Evolutionary conservation across 106 monocot species (phyloP), one percentile per base, ranked within the genome.

Genomic region (Allium sativum): DNA sequence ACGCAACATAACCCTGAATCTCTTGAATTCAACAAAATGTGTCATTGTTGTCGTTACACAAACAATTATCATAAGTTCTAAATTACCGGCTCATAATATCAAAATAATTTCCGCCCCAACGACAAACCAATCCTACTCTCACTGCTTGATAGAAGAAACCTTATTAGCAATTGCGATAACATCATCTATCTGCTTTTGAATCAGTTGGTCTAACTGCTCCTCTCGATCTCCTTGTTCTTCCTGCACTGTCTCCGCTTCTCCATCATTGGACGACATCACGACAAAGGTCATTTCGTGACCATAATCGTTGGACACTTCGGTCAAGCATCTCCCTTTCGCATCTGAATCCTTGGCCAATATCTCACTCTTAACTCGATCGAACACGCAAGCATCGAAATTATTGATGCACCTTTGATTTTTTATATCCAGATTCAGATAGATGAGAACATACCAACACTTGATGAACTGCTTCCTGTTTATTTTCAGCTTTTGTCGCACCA

Each of bases 391-490:
- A 72, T 59, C 68, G 69, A 91, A 98, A 66, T 80, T 83, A 12
- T 87, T 62, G 65, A 76, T 63, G 17, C 67, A 78, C 64, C 44
- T 80, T 10, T 17, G 16, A 50, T 92, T 62, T 21, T 70, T 53
- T 7, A 48, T 40, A 18, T 80, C 80, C 13, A 98, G 81, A 57
- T 65, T 78, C 14, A 91, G 53, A 62, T 82, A 92, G 53, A 98
- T 57, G 40, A 98, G 80, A 20, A 88, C 59, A 59, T 91, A 91
- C 96, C 96, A 98, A 59, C 91, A 88, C 58, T 62, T 77, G 4
- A 84, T 67, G 56, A 98, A 88, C 54, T 98, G 88, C 55, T 86
- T 92, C 73, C 78, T 98, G 69, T 85, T 88, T 66, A 98, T 92
- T 62, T 98, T 98, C 21, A 98, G 43, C 60, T 92, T 80, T 14